Percentiles rank a stretch among this genome's conserved stretches.
Evolutionary conservation across 257 asterid genomes (phyloP).

Genomic region (Parsonsia alboflavescens): DNA sequence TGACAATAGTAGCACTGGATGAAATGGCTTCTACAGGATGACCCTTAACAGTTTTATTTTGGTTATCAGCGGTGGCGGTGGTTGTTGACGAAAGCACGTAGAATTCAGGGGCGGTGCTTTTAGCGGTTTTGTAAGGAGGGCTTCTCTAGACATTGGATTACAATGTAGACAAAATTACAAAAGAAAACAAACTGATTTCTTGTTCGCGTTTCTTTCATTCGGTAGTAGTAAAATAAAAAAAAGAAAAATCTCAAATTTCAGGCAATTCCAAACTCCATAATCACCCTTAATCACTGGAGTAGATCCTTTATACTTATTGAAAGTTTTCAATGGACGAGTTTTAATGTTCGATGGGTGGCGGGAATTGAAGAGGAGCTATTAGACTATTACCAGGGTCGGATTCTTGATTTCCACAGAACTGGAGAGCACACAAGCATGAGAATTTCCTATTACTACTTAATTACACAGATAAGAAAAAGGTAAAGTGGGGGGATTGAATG

Average conservation of each 20-base stretch:
- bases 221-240: not conserved
- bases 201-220: not conserved
- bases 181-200: not conserved
- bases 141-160: not conserved
- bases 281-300: not conserved
- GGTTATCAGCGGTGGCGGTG: conserved; percentile 7
- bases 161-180: not conserved
- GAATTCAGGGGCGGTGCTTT: not conserved
- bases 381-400: not conserved
- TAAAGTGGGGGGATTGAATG: not conserved
- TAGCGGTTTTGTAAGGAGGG: not conserved
- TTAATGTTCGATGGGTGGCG: not conserved
- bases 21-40: not conserved
- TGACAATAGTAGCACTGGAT: not conserved
- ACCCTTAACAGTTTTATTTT: not conserved
- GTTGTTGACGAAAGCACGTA: not conserved
- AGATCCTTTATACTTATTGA: not conserved
- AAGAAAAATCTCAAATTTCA: not conserved
- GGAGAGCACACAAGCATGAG: not conserved
- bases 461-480: not conserved
- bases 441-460: not conserved
- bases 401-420: not conserved
- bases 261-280: not conserved
- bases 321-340: not conserved
- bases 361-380: not conserved